phyloP scores from a whole-genome alignment of 306 rosid species.

The Sechiopsis laciniata region DNA sequence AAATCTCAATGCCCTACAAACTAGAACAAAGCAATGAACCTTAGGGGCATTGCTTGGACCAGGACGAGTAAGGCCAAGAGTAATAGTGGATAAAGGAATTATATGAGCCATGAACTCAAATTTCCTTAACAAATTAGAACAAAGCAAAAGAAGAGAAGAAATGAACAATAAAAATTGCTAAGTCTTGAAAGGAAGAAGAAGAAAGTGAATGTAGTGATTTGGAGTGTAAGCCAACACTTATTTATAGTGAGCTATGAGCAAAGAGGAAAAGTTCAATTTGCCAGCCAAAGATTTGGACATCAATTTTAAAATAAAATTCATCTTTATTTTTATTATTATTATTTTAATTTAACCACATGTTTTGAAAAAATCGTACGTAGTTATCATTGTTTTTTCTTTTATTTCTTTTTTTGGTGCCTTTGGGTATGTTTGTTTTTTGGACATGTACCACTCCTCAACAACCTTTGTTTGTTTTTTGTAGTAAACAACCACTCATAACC shows the following conservation, averaged over 20 bases:
- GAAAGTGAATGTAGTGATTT: slow-evolving; percentile 29
- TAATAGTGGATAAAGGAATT: slow-evolving; percentile 40
- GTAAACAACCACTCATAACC: too few relatives aligned
- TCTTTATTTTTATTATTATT: not conserved
- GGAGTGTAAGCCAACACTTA: slow-evolving; percentile 23
- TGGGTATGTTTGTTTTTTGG: too few relatives aligned
- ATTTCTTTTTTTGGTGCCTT: not conserved
- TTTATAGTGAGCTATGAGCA: slow-evolving; percentile 44
- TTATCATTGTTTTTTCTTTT: not conserved
- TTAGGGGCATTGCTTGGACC: slow-evolving; percentile 43
- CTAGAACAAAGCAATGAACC: too few relatives aligned
- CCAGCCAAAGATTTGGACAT: not conserved
- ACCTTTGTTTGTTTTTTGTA: too few relatives aligned
- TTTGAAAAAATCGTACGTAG: not conserved
- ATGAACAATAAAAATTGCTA: slow-evolving; percentile 19
- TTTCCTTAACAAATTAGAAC: slow-evolving; percentile 29
- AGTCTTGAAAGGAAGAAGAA: slow-evolving; percentile 18
- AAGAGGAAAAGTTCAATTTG: not conserved
- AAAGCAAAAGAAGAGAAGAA: slow-evolving; percentile 29
- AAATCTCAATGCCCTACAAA: not conserved
- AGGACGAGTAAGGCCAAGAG: slow-evolving; percentile 84
- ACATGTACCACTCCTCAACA: too few relatives aligned
- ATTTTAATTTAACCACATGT: not conserved
- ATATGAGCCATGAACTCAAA: slow-evolving; percentile 56
- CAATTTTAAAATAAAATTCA: not conserved